Base-by-base conservation (phyloP, 768 basidiomycete species). In the Leccinellum rugosiceps region DNA sequence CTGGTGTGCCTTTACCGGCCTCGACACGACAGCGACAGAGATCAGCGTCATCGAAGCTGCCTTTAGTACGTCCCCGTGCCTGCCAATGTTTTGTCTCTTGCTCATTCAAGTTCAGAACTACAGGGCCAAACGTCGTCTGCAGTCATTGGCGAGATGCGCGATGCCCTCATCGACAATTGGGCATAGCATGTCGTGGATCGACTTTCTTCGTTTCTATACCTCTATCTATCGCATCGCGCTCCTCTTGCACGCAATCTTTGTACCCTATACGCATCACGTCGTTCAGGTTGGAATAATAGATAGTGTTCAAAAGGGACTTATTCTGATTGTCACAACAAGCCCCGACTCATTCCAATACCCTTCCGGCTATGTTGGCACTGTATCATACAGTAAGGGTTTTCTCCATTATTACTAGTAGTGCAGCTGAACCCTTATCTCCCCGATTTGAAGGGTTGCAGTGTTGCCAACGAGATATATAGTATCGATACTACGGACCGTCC, bases 11-110 rank as follows among this genome's bases (percentile, higher is more conserved):
- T 98, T 98, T 75, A 94, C 94, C n/a, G 97, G 97, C 34, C 80
- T 97, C 28, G 97, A 99, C 69, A 98, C 97, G 59, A 99, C 97
- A n/a, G 97, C 97, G 41, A 98, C 96, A 53, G 97, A 99, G 74
- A 93, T 98, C 72, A 92, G 89, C 66, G 96, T 99, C 38, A 97
- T 98, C 65, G 97, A 99, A 72, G 94, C 95, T 26, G 82, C 94
- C 51, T 99, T 99, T 80, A 94, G 94, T 96, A 68, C 66, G 94
- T 85, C 28, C 15, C 38, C 21, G 15, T 35, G 53, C 50, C 28
- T 57, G 51, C 26, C 31, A 25, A 21, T 41, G 14, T 38, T 17
- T 47, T 53, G 9, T n/a, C n/a, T 41, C 19, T 13, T 23, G 32
- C 62, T 59, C 31, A 70, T 48, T 51, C 47, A 31, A 21, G 5